Base-by-base conservation (phyloP, 1,284 basidiomycete genomes). In the Cryptococcus jaspeensis region DNA sequence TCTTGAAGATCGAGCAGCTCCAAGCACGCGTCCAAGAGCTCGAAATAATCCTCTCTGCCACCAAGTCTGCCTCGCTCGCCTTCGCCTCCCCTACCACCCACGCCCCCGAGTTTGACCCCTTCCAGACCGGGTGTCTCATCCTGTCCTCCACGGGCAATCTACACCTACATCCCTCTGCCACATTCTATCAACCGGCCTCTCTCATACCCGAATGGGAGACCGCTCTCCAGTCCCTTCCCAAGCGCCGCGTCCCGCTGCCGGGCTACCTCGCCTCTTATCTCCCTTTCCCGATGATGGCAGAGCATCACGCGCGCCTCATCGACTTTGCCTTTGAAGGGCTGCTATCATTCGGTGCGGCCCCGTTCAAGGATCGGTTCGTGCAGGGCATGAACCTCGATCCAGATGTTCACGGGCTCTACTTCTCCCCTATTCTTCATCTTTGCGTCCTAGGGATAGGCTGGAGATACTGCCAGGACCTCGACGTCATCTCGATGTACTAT, bases 261-360 rank as follows among this genome's bases (percentile, higher is more conserved):
- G 64, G 58, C 20, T 65, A 61, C 25, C 60, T 65, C 6, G 59
- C 64, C n/a, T 52, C 59, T 2, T 65, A 65, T 45, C 58, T 65
- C 12, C 64, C 64, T 18, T 63, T 63, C 37, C 61, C 61, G 11
- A 60, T 62, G 12, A 55, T 56, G 13, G 46, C 50, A n/a, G 55
- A 40, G 5, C 64, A 65, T 50, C 64, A 65, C 43, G 45, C 39
- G 3, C 16, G 28, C 2, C 55, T 65, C 12, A 28, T 65, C 41
- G 59, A 65, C 35, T 39, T 55, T 15, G 55, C 59, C 35, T 65
- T 65, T 36, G 55, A 55, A 12, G 52, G 52, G n/a, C 44, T 59
- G 48, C 41, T 59, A 13, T 52, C 51, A 40, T 65, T 65, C 50
- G 64, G 61, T 5, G 44, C 54, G 7, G 63, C 61, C 44, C 41